phyloP scores from a whole-genome alignment of 2,329 filamentous ascomycete genomes.

The Bipolaris oryzae region DNA sequence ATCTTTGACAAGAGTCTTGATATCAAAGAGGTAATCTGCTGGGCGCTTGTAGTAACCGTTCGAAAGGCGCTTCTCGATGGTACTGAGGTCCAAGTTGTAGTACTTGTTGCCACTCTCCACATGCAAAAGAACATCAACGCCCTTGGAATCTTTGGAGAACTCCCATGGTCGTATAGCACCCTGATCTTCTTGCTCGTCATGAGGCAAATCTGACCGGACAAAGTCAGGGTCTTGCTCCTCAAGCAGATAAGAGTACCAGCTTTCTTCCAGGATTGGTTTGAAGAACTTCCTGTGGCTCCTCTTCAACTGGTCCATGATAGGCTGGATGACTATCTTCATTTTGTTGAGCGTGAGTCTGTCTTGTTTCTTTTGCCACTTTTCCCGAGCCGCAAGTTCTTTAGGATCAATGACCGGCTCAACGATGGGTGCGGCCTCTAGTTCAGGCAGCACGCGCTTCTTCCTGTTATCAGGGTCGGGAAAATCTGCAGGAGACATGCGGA shows the following conservation, averaged over 20 bases:
- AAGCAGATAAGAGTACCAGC: slow-evolving; percentile 78
- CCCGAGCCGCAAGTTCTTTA: slow-evolving; percentile 74
- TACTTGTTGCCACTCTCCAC: slow-evolving; percentile 81
- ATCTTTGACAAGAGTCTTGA: slow-evolving; percentile 83
- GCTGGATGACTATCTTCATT: slow-evolving; percentile 87
- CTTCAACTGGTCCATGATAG: slow-evolving; percentile 97
- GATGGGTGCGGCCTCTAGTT: slow-evolving; percentile 74
- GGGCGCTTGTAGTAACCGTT: slow-evolving; percentile 96
- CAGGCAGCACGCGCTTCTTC: slow-evolving; percentile 82
- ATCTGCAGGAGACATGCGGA: slow-evolving; percentile 78
- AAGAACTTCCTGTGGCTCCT: slow-evolving; percentile 87
- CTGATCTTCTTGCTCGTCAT: slow-evolving; percentile 61
- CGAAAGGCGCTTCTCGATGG: slow-evolving; percentile 93
- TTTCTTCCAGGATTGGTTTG: slow-evolving; percentile 73
- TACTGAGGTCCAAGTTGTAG: slow-evolving; percentile 91
- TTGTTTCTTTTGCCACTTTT: slow-evolving; percentile 77
- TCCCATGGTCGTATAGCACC: slow-evolving; percentile 73
- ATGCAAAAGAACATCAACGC: slow-evolving; percentile 76
- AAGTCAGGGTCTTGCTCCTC: slow-evolving; percentile 78
- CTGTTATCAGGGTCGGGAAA: slow-evolving; percentile 87
- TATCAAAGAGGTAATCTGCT: slow-evolving; percentile 86
- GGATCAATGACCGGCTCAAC: slow-evolving; percentile 57
- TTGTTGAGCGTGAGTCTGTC: slow-evolving; percentile 85
- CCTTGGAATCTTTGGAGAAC: slow-evolving; percentile 78
- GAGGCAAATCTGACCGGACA: slow-evolving; percentile 64